These are phyloP conservation scores for Plenodomus lindquistii DNA, from an alignment of 2,329 filamentous ascomycete genomes.

Conservation along the genomic window DNA sequence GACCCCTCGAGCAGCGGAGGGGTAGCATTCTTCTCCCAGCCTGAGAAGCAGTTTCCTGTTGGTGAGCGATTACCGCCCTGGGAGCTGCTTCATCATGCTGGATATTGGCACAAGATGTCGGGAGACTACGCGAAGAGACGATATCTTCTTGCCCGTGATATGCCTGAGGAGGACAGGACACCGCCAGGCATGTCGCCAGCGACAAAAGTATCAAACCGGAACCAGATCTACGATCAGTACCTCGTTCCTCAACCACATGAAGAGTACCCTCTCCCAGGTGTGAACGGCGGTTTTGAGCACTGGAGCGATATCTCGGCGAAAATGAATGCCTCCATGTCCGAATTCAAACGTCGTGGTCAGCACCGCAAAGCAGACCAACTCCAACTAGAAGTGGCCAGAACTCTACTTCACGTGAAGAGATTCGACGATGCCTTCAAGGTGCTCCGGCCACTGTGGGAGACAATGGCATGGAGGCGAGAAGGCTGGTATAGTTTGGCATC, in stretches of 20 bases:
- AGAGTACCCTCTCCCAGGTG: slow-evolving; percentile 54
- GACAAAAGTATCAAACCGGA: slow-evolving; percentile 58
- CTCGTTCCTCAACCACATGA: slow-evolving; percentile 62
- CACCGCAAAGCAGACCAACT: slow-evolving; percentile 58
- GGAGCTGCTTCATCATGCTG: slow-evolving; percentile 64
- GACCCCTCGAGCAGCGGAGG: slow-evolving; percentile 34
- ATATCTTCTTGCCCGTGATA: slow-evolving; percentile 56
- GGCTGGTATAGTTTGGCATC: slow-evolving; percentile 63
- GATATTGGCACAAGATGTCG: slow-evolving; percentile 63
- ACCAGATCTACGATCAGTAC: slow-evolving; percentile 62
- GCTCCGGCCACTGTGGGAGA: slow-evolving; percentile 59
- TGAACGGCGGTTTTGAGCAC: slow-evolving; percentile 54
- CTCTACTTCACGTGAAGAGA: slow-evolving; percentile 54
- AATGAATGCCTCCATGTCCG: slow-evolving; percentile 52
- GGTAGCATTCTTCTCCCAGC: slow-evolving; percentile 50
- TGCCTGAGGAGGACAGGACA: slow-evolving; percentile 62
- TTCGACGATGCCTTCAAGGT: slow-evolving; percentile 57
- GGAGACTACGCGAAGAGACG: slow-evolving; percentile 57
- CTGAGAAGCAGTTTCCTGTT: slow-evolving; percentile 56
- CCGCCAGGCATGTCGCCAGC: slow-evolving; percentile 60
- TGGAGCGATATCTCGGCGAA: slow-evolving; percentile 54
- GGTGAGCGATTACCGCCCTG: slow-evolving; percentile 60
- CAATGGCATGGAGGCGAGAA: slow-evolving; percentile 61
- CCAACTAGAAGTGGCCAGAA: slow-evolving; percentile 59
- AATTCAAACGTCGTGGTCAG: slow-evolving; percentile 59